These are phyloP conservation scores for Sporisorium iseilematis-ciliati DNA, from an alignment of 1,284 basidiomycete species.

Conservation along the genomic window DNA sequence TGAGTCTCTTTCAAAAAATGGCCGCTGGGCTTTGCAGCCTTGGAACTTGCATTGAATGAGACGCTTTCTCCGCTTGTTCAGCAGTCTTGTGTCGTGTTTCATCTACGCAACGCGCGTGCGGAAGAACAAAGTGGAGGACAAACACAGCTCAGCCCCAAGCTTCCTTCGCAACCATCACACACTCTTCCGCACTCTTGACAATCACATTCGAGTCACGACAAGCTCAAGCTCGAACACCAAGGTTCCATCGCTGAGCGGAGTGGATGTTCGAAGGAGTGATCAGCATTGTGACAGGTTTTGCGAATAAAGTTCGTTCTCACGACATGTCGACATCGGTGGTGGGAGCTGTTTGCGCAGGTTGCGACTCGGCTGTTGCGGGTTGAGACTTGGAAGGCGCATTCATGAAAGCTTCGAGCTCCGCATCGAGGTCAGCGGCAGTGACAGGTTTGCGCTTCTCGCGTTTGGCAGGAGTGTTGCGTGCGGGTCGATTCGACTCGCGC, in stretches of 20 bases:
- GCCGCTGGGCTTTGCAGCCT: too few species aligned
- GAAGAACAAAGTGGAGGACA: constrained; percentile 14
- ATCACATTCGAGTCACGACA: background rate
- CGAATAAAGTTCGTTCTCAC: background rate
- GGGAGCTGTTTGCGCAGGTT: background rate
- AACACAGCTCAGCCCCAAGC: constrained; percentile 1
- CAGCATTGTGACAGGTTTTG: background rate
- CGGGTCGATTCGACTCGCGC: constrained; percentile 40
- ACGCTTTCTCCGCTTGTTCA: constrained; percentile 5
- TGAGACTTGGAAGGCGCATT: constrained; percentile 36
- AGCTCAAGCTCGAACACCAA: background rate
- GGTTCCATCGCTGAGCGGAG: background rate
- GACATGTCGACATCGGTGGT: constrained; percentile 40
- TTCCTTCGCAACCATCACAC: background rate
- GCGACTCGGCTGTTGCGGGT: background rate
- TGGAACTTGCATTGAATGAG: background rate
- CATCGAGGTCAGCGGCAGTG: constrained; percentile 86
- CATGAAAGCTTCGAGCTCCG: constrained; percentile 92
- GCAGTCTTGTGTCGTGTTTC: background rate
- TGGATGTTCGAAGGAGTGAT: background rate
- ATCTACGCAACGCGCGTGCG: background rate
- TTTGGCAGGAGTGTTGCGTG: constrained; percentile 21
- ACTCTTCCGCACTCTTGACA: background rate
- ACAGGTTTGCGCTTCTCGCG: constrained; percentile 70
- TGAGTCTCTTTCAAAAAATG: constrained; percentile 12